Percentiles rank a stretch among this genome's conserved stretches.
Conservation (phyloP, 768 basidiomycete species). For the Xerocomellus amylosporus region DNA sequence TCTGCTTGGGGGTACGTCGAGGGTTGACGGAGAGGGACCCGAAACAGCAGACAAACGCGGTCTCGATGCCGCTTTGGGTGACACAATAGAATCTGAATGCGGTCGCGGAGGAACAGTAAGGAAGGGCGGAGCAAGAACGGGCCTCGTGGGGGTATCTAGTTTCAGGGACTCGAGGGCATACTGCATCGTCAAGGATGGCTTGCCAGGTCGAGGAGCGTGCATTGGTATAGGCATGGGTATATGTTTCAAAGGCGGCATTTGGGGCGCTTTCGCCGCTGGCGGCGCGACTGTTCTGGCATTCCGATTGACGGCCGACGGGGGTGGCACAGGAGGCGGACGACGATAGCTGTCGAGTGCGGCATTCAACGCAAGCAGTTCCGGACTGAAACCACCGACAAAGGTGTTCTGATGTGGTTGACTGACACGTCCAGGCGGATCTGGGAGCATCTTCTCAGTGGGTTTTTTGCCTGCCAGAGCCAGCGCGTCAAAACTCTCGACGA, state of each 20-base stretch:
- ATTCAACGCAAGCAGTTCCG: constrained; percentile 10
- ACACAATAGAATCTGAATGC: constrained; percentile 31
- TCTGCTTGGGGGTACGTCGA: constrained; percentile 14
- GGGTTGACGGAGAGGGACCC: constrained; percentile 10
- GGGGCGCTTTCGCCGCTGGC: not conserved
- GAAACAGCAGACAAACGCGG: constrained; percentile 4
- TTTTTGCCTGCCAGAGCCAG: constrained; percentile 30
- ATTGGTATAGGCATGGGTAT: constrained; percentile 26
- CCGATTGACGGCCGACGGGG: constrained; percentile 6
- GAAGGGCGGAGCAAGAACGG: constrained; percentile 20
- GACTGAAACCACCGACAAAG: constrained; percentile 53
- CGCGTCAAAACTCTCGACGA: constrained; percentile 34
- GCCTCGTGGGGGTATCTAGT: constrained; percentile 8
- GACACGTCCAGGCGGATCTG: not conserved
- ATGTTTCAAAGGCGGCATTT: constrained; percentile 9
- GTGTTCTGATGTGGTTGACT: not conserved
- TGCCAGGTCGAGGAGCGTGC: constrained; percentile 33
- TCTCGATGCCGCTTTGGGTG: constrained; percentile 2
- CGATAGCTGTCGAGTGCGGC: constrained; percentile 4
- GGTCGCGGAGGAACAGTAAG: constrained; percentile 28
- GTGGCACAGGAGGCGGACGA: constrained; percentile 6
- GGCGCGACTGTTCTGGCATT: not conserved
- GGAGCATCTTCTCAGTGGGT: constrained; percentile 14
- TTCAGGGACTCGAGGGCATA: constrained; percentile 21
- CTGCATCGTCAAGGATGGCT: constrained; percentile 20